Conservation (phyloP, 2,329 filamentous ascomycete species). For the Alternaria burnsii region DNA sequence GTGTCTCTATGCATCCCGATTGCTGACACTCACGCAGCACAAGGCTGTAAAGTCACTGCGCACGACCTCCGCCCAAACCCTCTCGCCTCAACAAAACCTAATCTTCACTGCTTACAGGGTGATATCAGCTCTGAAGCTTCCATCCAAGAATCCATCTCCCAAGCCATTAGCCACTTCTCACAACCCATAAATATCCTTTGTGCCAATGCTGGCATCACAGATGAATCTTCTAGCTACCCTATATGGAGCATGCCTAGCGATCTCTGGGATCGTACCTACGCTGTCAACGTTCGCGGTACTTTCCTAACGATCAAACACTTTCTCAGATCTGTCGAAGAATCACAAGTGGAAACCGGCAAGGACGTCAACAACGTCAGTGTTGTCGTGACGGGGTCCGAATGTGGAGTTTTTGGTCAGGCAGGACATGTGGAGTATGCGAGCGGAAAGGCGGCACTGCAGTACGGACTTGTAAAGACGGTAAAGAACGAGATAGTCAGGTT, state of each 20-base stretch:
- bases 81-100: slow-evolving; percentile 35
- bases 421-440: slow-evolving; percentile 62
- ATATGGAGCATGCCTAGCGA: slow-evolving; percentile 63
- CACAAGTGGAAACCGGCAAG: slow-evolving; percentile 49
- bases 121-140: slow-evolving; percentile 60
- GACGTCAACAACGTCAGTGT: slow-evolving; percentile 62
- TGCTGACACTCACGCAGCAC: slow-evolving; percentile 46
- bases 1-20: neutral
- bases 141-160: slow-evolving; percentile 52
- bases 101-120: slow-evolving; percentile 56
- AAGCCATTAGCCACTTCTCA: slow-evolving; percentile 57
- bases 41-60: slow-evolving; percentile 64
- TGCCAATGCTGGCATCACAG: slow-evolving; percentile 62
- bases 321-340: slow-evolving; percentile 53
- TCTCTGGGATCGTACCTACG: slow-evolving; percentile 63
- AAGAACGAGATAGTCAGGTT: slow-evolving; percentile 65
- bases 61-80: slow-evolving; percentile 57
- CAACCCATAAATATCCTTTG: slow-evolving; percentile 61
- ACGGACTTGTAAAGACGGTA: slow-evolving; percentile 61
- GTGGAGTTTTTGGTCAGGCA: slow-evolving; percentile 60
- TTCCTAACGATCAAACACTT: slow-evolving; percentile 67
- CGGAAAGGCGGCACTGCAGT: slow-evolving; percentile 60
- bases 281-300: slow-evolving; percentile 61
- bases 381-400: slow-evolving; percentile 63
- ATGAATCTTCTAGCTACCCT: slow-evolving; percentile 58